Evolutionary conservation across 371 early-diverging fungal genomes (phyloP), one percentile per base, ranked within the genome.

Genomic region (Syncephalastrum contaminatum): DNA sequence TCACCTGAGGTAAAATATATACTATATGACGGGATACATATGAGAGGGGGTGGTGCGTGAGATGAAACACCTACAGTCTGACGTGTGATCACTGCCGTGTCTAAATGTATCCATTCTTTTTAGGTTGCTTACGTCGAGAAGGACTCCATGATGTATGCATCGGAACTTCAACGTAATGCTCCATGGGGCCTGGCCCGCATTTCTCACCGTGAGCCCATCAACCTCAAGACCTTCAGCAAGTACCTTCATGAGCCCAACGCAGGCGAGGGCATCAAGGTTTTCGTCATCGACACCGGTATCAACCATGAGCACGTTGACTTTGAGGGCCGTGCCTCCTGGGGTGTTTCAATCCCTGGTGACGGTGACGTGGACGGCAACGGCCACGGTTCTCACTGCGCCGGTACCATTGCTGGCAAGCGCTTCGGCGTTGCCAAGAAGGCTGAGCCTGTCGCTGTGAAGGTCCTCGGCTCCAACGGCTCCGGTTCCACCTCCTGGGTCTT

Each of bases 341-440:
- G 90, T 57, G 74, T 64, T 51, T 90, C 85, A 25, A 81, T 87
- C 58, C 66, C 83, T 42, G 76, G 77, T 45, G 89, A 89, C 59
- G 80, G 80, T 25, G 88, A 92, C 54, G 62, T 66, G 44, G 92
- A 92, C 67, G 87, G 82, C 21, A 88, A 91, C 63, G 92, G 92
- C 22, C 92, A 91, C 65, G 88, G 93, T 54, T 92, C 97, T 19
- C 99, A 99, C 75, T 92, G 92, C 54, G 94, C 96, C 16, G 99
- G 97, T 63, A 94, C 94, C 2, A 89, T 97, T 66, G 96, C 83
- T 41, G 93, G 95, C 56, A 82, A 83, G 57, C 82, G 79, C 15
- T 92, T 82, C 72, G 99, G 98, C 67, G 90, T 98, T 39, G 92
- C 97, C 66, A 97, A 96, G 80, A 83, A 90, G 53, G 92, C 93